Base-by-base conservation (phyloP, 2,329 filamentous ascomycete species). In the Ampelomyces quisqualis region DNA sequence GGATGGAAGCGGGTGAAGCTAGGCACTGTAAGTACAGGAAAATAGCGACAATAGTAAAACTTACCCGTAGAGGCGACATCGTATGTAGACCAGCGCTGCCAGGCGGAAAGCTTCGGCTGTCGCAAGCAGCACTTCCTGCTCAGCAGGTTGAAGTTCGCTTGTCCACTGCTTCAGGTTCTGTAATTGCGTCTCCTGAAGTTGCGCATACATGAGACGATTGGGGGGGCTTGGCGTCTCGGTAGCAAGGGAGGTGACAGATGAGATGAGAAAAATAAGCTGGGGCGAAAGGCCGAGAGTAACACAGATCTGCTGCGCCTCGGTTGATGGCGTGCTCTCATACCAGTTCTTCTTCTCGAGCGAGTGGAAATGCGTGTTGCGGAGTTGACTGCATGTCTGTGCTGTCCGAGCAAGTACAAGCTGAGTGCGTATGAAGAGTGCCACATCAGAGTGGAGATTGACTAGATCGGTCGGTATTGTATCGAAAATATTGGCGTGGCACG, bases 1-100 rank as follows among this genome's bases (percentile, higher is more conserved):
- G 61, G 55, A 22, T 61, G 53, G 43, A 63, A 62, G 11, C 61
- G 60, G 3, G 61, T 65, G 36, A 57, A 51, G 7, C 60, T 64
- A 6, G 4, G 5, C 7, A 11, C 5, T 7, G 29, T 31, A 15
- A 31, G 29, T 20, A 43, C 3, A 9, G 14, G 6, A 2, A 6
- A 30, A 27, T 53, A 20, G 53, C 38, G 18, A 21, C 15, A n/a
- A 11, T 23, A 26, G 7, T 8, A 4, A 0, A 5, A 38, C 54
- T 50, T 46, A 63, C 57, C 62, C 61, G 31, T 60, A 62, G 11
- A 65, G 24, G 6, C 60, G 60, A 30, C 58, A 64, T 20, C 56
- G 58, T 11, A 65, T 42, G 34, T 65, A 64, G 30, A 65, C 59
- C 7, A 62, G 43, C 13, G 58, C 49, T n/a, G 61, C 61, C 8